Evolutionary conservation across 192 early-diverging fungal species (phyloP).

Genomic region (Kappamyces sp.): DNA sequence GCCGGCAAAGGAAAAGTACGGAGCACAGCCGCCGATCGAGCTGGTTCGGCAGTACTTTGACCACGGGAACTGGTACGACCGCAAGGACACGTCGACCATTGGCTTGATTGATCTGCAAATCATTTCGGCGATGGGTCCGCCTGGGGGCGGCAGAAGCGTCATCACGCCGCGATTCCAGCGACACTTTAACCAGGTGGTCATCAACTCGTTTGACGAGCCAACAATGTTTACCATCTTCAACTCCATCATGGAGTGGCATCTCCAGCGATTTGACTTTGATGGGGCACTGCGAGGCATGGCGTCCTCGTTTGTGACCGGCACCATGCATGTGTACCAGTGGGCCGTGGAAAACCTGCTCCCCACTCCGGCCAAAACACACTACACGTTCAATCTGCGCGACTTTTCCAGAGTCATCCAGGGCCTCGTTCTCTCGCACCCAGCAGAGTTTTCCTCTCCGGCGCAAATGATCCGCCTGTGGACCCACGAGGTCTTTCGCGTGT

Average conservation of each 20-base stretch:
- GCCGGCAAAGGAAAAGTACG: slow-evolving; percentile 57
- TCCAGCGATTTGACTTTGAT: slow-evolving; percentile 46
- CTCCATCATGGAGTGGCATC: slow-evolving; percentile 56
- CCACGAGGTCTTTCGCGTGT: slow-evolving; percentile 55
- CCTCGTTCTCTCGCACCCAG: slow-evolving; percentile 44
- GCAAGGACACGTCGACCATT: slow-evolving; percentile 50
- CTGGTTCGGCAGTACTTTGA: slow-evolving; percentile 54
- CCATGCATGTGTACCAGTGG: slow-evolving; percentile 49
- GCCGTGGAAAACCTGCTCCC: slow-evolving; percentile 50
- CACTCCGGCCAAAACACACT: slow-evolving; percentile 61
- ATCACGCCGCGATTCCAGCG: slow-evolving; percentile 54
- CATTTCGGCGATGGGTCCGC: slow-evolving; percentile 54
- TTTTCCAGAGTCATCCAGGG: slow-evolving; percentile 56
- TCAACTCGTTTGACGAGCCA: slow-evolving; percentile 50
- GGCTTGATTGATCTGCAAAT: slow-evolving; percentile 56
- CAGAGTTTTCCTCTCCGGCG: slow-evolving; percentile 30
- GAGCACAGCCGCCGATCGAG: slow-evolving; percentile 58
- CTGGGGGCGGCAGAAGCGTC: slow-evolving; percentile 57
- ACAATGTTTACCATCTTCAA: slow-evolving; percentile 55
- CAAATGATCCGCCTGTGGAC: slow-evolving; percentile 48
- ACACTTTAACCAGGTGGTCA: slow-evolving; percentile 58
- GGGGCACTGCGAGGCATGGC: slow-evolving; percentile 40
- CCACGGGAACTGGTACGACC: slow-evolving; percentile 62
- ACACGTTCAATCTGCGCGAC: slow-evolving; percentile 61
- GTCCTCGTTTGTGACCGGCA: slow-evolving; percentile 35